Percentiles rank a stretch among this genome's conserved stretches.
phyloP scores from a whole-genome alignment of 2,329 filamentous ascomycete species.

The Aspergillus fumigatus region DNA sequence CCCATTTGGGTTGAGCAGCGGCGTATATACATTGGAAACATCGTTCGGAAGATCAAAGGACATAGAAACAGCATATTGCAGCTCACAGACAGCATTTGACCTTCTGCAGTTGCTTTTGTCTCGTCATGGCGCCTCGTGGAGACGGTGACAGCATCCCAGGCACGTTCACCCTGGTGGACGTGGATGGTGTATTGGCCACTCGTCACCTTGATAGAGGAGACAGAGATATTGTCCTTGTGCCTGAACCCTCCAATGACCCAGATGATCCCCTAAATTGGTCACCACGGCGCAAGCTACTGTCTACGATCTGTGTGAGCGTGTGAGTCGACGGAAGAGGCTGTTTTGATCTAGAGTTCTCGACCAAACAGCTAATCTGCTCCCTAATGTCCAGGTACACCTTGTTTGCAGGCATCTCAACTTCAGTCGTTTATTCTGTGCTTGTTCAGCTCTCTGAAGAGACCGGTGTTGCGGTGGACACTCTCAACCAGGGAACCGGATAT shows the following conservation, averaged over 20 bases:
- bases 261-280: slow-evolving; percentile 48
- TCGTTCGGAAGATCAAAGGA: not conserved
- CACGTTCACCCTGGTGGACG: slow-evolving; percentile 43
- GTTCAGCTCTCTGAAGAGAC: slow-evolving; percentile 34
- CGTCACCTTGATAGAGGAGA: slow-evolving; percentile 27
- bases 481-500: slow-evolving; percentile 39
- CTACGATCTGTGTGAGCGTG: slow-evolving; percentile 41
- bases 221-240: slow-evolving; percentile 40
- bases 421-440: slow-evolving; percentile 38
- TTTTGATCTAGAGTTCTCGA: not conserved
- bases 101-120: not conserved
- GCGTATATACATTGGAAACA: not conserved
- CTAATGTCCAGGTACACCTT: slow-evolving; percentile 32
- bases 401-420: slow-evolving; percentile 33
- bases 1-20: not conserved
- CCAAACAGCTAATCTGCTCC: not conserved
- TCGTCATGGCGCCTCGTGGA: slow-evolving; percentile 22
- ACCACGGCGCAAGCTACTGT: slow-evolving; percentile 39
- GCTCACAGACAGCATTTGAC: not conserved
- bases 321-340: slow-evolving; percentile 15
- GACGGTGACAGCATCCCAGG: slow-evolving; percentile 36
- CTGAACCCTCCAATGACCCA: slow-evolving; percentile 41
- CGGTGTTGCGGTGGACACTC: slow-evolving; percentile 28
- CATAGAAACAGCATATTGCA: not conserved
- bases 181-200: slow-evolving; percentile 30